Percentiles rank a stretch among this genome's conserved stretches.
phyloP scores from a whole-genome alignment of 208 protist genomes.

The Angomonas deanei region DNA sequence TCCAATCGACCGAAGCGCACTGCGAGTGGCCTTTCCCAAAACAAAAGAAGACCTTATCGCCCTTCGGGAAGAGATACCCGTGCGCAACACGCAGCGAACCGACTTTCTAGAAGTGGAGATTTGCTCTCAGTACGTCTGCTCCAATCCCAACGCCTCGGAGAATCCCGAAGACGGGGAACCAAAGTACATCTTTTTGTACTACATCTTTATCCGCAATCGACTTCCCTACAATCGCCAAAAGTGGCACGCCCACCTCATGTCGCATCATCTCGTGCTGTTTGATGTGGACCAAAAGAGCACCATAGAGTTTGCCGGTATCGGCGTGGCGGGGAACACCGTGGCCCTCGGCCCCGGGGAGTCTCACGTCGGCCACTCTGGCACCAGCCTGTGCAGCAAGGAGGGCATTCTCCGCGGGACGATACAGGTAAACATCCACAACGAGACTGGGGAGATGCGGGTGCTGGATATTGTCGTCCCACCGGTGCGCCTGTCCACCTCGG shows the following conservation, averaged over 20 bases:
- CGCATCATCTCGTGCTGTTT: slow-evolving; percentile 67
- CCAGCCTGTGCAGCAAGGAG: slow-evolving; percentile 34
- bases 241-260: slow-evolving; percentile 79
- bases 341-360: slow-evolving; percentile 66
- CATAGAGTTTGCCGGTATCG: slow-evolving; percentile 65
- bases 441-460: slow-evolving; percentile 32
- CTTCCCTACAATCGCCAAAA: slow-evolving; percentile 43
- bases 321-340: slow-evolving; percentile 73
- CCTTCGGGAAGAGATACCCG: slow-evolving; percentile 39
- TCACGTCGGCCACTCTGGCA: slow-evolving; percentile 72
- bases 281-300: slow-evolving; percentile 32
- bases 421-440: slow-evolving; percentile 78
- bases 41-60: slow-evolving; percentile 23
- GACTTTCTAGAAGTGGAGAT: slow-evolving; percentile 77
- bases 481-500: slow-evolving; percentile 37
- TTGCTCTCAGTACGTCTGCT: slow-evolving; percentile 64
- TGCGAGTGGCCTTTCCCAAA: slow-evolving; percentile 14
- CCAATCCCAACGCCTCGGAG: slow-evolving; percentile 17
- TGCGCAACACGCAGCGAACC: slow-evolving; percentile 41
- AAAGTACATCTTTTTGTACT: slow-evolving; percentile 67
- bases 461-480: slow-evolving; percentile 72
- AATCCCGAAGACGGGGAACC: slow-evolving; percentile 7
- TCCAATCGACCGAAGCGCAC: not conserved
- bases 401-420: slow-evolving; percentile 80
- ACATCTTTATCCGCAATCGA: slow-evolving; percentile 72